These are phyloP conservation scores for Canariomyces notabilis DNA, from an alignment of 2,329 filamentous ascomycete genomes.

Conservation along the genomic window DNA sequence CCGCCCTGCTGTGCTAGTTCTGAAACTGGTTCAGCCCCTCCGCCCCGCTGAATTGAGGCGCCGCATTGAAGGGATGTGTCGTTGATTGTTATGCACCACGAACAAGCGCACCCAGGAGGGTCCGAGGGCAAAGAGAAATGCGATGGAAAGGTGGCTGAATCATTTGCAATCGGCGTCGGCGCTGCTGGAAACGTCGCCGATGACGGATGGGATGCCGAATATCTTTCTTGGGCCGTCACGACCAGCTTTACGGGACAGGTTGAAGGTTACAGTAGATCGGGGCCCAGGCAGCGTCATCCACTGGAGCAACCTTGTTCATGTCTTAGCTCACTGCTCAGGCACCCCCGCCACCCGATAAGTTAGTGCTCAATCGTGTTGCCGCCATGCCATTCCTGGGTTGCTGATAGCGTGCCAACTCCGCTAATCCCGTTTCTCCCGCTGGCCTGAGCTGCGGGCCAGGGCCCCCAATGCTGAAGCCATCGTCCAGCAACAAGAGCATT, in stretches of 20 bases:
- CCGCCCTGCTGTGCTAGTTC: neutral
- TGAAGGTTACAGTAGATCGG: too few relatives aligned
- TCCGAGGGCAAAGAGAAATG: neutral
- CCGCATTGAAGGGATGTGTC: neutral
- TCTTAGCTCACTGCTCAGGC: constrained; percentile 5
- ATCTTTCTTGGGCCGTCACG: too few relatives aligned
- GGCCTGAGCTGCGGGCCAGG: neutral
- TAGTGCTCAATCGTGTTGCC: constrained; percentile 9
- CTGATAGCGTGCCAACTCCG: constrained; percentile 13
- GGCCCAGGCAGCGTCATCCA: neutral
- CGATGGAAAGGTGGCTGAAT: neutral
- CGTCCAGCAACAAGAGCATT: constrained; percentile 2
- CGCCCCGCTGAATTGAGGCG: constrained; percentile 7
- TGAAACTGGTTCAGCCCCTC: constrained; percentile 1
- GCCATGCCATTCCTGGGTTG: neutral
- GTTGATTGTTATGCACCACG: constrained; percentile 1
- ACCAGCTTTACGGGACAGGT: too few relatives aligned
- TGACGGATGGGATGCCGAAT: too few relatives aligned
- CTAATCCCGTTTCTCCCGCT: neutral
- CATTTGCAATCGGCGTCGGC: too few relatives aligned
- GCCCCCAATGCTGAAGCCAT: constrained; percentile 1
- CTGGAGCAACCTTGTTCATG: neutral
- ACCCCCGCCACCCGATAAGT: constrained; percentile 18
- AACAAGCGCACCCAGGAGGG: neutral
- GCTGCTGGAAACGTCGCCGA: too few relatives aligned